phyloP scores from a whole-genome alignment of 495 filamentous ascomycete species.

The Lasiosphaeriaceae sp. region DNA sequence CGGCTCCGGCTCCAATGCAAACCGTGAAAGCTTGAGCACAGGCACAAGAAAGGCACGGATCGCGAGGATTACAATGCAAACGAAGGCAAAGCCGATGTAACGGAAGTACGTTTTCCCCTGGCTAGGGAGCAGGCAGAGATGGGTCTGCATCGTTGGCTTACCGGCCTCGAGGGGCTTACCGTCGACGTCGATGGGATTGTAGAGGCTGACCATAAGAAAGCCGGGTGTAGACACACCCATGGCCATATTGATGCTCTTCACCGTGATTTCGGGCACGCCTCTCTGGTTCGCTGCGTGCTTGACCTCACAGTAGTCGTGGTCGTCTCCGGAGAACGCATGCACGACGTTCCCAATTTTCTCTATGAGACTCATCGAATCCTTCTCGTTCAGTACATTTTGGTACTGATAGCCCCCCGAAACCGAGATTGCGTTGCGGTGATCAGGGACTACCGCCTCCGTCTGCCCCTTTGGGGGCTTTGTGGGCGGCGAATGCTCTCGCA shows the following conservation, averaged over 20 bases:
- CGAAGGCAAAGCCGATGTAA: constrained; percentile 60
- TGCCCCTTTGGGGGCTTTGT: constrained; percentile 56
- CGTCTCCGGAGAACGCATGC: constrained; percentile 90
- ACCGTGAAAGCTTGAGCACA: constrained; percentile 38
- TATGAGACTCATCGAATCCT: constrained; percentile 68
- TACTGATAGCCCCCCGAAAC: constrained; percentile 86
- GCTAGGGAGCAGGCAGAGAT: constrained; percentile 87
- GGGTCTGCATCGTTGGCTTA: constrained; percentile 68
- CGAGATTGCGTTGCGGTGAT: constrained; percentile 72
- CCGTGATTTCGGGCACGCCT: constrained; percentile 80
- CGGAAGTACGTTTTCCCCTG: constrained; percentile 77
- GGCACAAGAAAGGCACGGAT: constrained; percentile 58
- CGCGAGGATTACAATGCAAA: constrained; percentile 58
- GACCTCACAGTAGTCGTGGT: constrained; percentile 97
- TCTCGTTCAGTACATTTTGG: constrained; percentile 81
- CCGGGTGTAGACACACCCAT: constrained; percentile 94
- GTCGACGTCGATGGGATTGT: constrained; percentile 74
- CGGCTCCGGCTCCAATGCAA: constrained; percentile 38
- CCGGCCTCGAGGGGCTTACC: constrained; percentile 52
- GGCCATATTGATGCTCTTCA: constrained; percentile 89
- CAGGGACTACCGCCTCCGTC: constrained; percentile 52
- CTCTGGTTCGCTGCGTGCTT: constrained; percentile 62
- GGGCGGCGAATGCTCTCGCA: constrained; percentile 76
- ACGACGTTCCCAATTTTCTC: constrained; percentile 69
- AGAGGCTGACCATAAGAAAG: constrained; percentile 82